Evolutionary conservation across 108 stramenopile genomes (phyloP).

Genomic region (Nitzschia sp.): DNA sequence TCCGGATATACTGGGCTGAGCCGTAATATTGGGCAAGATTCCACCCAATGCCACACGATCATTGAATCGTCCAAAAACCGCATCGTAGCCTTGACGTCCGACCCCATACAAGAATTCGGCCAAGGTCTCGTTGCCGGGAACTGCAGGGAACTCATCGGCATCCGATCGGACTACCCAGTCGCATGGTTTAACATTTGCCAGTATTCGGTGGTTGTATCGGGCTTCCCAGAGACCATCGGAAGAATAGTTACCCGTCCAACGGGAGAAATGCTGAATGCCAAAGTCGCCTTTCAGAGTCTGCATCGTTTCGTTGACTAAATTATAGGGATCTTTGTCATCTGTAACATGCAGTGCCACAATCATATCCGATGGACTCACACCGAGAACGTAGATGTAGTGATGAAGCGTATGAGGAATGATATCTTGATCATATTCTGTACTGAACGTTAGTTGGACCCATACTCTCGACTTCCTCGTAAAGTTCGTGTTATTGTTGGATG

Average conservation of each 20-base stretch:
- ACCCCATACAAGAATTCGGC: background rate
- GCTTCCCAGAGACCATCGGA: background rate
- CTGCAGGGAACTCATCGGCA: constrained; percentile 1
- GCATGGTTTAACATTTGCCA: background rate
- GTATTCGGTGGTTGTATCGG: background rate
- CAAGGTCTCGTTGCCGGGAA: constrained; percentile 1
- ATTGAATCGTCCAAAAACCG: background rate
- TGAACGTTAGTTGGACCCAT: constrained; percentile 7
- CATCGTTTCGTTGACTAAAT: background rate
- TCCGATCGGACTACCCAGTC: constrained; percentile 3
- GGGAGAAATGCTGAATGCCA: background rate
- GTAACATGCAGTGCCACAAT: background rate
- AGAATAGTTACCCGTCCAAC: background rate
- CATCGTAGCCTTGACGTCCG: background rate
- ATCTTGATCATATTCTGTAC: background rate
- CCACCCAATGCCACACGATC: background rate
- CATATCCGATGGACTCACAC: background rate
- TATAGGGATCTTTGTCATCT: background rate
- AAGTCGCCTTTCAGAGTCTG: background rate
- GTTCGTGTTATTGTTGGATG: no score
- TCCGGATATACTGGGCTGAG: background rate
- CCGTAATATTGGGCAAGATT: background rate
- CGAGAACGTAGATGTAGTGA: background rate
- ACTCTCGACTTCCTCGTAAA: no score
- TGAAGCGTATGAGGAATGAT: background rate